Conservation (phyloP, 2,329 filamentous ascomycete species). For the Colletotrichum aenigma region DNA sequence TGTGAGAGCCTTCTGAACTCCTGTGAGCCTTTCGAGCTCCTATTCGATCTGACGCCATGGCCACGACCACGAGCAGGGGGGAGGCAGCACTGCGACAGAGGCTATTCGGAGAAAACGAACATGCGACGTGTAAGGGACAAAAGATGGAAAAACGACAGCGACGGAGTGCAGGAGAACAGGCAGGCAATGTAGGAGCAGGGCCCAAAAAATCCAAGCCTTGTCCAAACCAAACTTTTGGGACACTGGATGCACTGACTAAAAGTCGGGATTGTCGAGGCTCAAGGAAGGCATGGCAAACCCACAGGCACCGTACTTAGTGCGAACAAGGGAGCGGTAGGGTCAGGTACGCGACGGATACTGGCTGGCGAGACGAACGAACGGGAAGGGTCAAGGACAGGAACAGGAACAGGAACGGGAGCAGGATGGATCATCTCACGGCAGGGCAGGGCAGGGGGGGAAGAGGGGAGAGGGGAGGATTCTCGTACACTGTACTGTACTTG, state of each 20-base stretch:
- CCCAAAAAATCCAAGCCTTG: neutral
- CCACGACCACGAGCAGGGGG: constrained; percentile 14
- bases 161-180: neutral
- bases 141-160: neutral
- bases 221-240: constrained; percentile 17
- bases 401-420: neutral
- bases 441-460: neutral
- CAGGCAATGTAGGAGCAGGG: neutral
- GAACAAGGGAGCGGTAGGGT: neutral
- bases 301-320: constrained; percentile 12
- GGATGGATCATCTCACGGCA: neutral
- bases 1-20: constrained; percentile 22
- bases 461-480: neutral
- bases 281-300: constrained; percentile 19
- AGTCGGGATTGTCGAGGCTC: constrained; percentile 18
- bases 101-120: constrained; percentile 3
- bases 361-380: neutral
- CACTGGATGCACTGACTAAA: constrained; percentile 21
- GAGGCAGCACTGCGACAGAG: neutral
- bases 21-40: constrained; percentile 23
- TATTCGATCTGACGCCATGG: constrained; percentile 21
- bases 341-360: neutral
- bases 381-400: neutral
- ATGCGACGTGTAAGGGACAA: neutral
- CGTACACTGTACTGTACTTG: neutral